Conservation (phyloP, 371 early-diverging fungal species). For the Rhizopus stolonifer region DNA sequence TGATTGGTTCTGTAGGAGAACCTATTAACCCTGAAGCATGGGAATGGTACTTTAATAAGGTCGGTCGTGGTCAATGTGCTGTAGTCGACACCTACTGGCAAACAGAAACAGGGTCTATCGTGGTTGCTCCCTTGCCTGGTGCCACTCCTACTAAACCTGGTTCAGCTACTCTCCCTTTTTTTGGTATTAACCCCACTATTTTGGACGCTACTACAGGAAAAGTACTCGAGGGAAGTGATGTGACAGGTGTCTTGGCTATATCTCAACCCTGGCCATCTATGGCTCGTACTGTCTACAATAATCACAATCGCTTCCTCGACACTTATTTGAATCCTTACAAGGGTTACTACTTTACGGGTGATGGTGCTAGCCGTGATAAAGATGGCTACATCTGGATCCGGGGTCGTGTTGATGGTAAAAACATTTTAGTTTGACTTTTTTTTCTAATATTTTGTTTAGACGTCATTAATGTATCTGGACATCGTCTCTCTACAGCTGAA, state of each 20-base stretch:
- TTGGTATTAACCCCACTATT: conserved; percentile 90
- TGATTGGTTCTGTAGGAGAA: conserved; percentile 96
- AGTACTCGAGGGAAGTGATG: conserved; percentile 70
- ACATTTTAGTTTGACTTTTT: too few species aligned
- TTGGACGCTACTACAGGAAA: conserved; percentile 80
- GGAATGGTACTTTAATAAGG: conserved; percentile 91
- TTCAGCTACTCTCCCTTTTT: conserved; percentile 94
- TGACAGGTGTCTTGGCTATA: conserved; percentile 89
- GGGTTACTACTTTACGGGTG: conserved; percentile 89
- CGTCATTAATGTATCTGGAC: conserved; percentile 97
- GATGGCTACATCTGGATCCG: conserved; percentile 96
- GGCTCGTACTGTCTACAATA: conserved; percentile 88
- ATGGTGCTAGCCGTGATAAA: conserved; percentile 83
- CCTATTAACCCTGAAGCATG: conserved; percentile 98
- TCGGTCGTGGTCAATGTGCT: conserved; percentile 81
- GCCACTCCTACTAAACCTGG: conserved; percentile 89
- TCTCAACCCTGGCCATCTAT: conserved; percentile 92
- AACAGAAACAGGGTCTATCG: conserved; percentile 94
- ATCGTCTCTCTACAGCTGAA: conserved; percentile 95
- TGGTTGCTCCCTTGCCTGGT: conserved; percentile 89
- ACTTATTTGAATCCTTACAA: conserved; percentile 88
- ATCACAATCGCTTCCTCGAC: conserved; percentile 86
- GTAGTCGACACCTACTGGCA: conserved; percentile 97
- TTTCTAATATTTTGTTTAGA: too few species aligned
- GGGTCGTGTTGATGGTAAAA: conserved; percentile 85